These are phyloP conservation scores for Glebionis coronaria DNA, from an alignment of 129 eudicot genomes.

Conservation along the genomic window DNA sequence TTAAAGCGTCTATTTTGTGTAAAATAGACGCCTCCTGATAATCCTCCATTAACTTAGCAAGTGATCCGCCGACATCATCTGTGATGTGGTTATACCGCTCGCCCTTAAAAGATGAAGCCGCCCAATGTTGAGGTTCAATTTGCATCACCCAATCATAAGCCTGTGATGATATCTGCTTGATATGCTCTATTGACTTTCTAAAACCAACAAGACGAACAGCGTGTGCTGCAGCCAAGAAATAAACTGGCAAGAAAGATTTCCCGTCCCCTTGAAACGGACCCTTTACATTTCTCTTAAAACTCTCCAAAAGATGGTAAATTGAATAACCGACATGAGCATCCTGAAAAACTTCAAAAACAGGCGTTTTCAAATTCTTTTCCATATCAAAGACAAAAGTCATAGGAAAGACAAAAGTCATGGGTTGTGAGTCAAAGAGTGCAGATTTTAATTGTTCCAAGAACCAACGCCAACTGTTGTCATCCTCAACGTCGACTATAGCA, in stretches of 20 bases:
- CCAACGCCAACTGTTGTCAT: constrained; percentile 66
- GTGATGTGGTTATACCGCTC: constrained; percentile 56
- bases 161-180: constrained; percentile 52
- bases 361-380: constrained; percentile 54
- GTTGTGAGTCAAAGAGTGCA: constrained; percentile 41
- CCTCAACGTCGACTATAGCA: constrained; percentile 59
- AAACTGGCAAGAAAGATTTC: constrained; percentile 46
- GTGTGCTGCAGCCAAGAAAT: constrained; percentile 66
- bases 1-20: constrained; percentile 63
- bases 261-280: constrained; percentile 78
- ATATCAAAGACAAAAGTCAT: constrained; percentile 72
- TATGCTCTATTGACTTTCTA: constrained; percentile 50
- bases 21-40: constrained; percentile 45
- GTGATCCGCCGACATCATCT: constrained; percentile 43
- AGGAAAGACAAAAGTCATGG: constrained; percentile 63
- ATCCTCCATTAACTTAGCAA: constrained; percentile 50
- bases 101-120: constrained; percentile 54
- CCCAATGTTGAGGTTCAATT: constrained; percentile 67
- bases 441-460: constrained; percentile 57
- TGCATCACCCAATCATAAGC: constrained; percentile 80
- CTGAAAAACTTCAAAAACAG: constrained; percentile 56
- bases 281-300: constrained; percentile 50
- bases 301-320: constrained; percentile 60
- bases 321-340: constrained; percentile 64
- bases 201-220: constrained; percentile 53